Evolutionary conservation across 75 land plant species (phyloP).

Genomic region (Picea sitchensis): DNA sequence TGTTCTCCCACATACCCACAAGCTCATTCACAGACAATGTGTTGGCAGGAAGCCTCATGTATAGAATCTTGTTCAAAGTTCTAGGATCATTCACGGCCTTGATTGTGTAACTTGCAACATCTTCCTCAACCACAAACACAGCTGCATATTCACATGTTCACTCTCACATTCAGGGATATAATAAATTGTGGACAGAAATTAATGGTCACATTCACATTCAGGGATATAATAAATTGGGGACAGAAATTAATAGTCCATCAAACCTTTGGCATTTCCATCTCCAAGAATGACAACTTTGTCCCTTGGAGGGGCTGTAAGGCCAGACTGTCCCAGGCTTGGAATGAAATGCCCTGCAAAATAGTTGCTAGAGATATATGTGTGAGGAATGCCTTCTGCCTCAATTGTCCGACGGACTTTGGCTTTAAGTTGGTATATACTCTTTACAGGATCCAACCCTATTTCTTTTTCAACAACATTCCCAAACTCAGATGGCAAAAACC

Average conservation of each 20-base stretch:
- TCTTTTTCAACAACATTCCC: slow-evolving; percentile 29
- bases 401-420: slow-evolving; percentile 23
- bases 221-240: too few species aligned
- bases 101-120: slow-evolving; percentile 17
- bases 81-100: slow-evolving; percentile 25
- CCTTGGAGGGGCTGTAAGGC: slow-evolving; percentile 37
- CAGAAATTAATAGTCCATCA: not conserved
- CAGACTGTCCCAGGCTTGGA: slow-evolving; percentile 26
- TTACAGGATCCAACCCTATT: slow-evolving; percentile 5
- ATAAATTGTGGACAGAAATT: too few species aligned
- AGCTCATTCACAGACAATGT: slow-evolving; percentile 14
- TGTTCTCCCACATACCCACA: slow-evolving; percentile 16
- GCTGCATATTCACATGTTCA: not conserved
- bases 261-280: slow-evolving; percentile 22
- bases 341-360: slow-evolving; percentile 38
- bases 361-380: slow-evolving; percentile 27
- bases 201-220: not conserved
- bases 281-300: slow-evolving; percentile 53
- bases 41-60: slow-evolving; percentile 13
- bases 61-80: slow-evolving; percentile 5
- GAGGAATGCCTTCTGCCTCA: slow-evolving; percentile 29
- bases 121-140: slow-evolving; percentile 15
- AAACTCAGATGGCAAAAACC: slow-evolving; percentile 52
- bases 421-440: slow-evolving; percentile 15
- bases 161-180: too few species aligned